Evolutionary conservation across 495 filamentous ascomycete species (phyloP), one percentile per base, ranked within the genome.

Genomic region (Aspergillus kassunensis): DNA sequence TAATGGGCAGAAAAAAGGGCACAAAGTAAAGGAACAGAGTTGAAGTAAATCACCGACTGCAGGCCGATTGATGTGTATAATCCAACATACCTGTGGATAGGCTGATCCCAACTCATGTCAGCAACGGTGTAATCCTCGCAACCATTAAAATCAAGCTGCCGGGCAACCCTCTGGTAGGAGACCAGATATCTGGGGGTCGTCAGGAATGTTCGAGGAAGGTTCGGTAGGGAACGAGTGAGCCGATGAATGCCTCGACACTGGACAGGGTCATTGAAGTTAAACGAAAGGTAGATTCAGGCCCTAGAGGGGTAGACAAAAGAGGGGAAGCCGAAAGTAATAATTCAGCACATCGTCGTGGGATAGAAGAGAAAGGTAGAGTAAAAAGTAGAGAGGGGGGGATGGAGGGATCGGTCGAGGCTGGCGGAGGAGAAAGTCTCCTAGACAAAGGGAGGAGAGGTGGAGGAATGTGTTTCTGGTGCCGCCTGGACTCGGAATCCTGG

Each of bases 101-200:
- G 78, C 67, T 83, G 78, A 76, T 88, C 85, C 78, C 81, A 87
- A 81, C 82, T 89, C 86, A 89, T 89, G 67, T 71, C 71, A 69
- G 71, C 70, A 72, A 70, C 62, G 59, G 51, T 59, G 55, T 60
- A 53, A 57, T 62, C 68, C 68, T 59, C 64, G 69, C 69, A 71
- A 74, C 65, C 68, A 72, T 73, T 60, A 60, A 70, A 66, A 53
- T 61, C 54, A 54, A 70, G 58, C 63, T 63, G 67, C 64, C 67
- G 68, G 67, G 66, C 62, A 69, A 71, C 66, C 62, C 56, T 62
- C 53, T 54, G 40, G 60, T 62, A 47, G 40, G 43, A 5, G 49
- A 56, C 50, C 44, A 54, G 53, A 58, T 60, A 50, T 51, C 55
- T 51, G 50, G 47, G 61, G 34, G 56, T 40, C 47, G 62, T 59